Base-by-base conservation (phyloP, 2,329 filamentous ascomycete species). In the Verticillium dahliae region DNA sequence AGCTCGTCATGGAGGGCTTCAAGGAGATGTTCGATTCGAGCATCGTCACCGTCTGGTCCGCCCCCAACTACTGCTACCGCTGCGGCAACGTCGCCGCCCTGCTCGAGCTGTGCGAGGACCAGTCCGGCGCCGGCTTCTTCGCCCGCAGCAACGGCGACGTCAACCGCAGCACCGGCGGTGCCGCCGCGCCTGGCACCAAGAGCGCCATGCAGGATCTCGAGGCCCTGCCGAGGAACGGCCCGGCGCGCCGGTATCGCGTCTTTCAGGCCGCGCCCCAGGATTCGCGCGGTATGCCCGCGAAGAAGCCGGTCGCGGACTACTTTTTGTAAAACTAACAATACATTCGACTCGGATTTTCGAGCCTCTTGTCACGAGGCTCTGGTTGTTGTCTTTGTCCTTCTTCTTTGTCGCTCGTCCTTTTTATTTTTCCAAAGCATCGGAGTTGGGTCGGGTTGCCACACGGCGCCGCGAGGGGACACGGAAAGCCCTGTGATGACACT, bases 1-100 rank as follows among this genome's bases (percentile, higher is more conserved):
- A 99, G 75, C 86, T 99, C 27, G 95, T 99, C 66, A 99, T 98
- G 95, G 95, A 99, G 74, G 95, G 95, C 0, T 99, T 97, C 76
- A 98, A 98, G 78, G 95, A 98, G 74, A 98, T 98, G 93, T 99
- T 98, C 71, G 92, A 97, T 72, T 90, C 88, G 14, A 91, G 88
- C 57, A 97, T 99, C 66, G 95, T 98, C 52, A 99, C 95, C 0
- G 95, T 99, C n/a, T 99, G 95, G 94, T 96, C 91, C 0, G 93
- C 93, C 10, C 93, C 93, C 1, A 97, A 97, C 74, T 97, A 97
- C 80, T 97, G 93, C 78, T 97, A 97, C 77, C 87, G 92, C 65
- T 97, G 93, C 71, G 93, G 93, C 60, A 98, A 98, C 70, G 93
- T 99, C 13, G 95, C 95, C 1, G 94, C 95, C 0, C 93, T 99